phyloP scores from a whole-genome alignment of 768 basidiomycete species.

The Mycena chlorophos region DNA sequence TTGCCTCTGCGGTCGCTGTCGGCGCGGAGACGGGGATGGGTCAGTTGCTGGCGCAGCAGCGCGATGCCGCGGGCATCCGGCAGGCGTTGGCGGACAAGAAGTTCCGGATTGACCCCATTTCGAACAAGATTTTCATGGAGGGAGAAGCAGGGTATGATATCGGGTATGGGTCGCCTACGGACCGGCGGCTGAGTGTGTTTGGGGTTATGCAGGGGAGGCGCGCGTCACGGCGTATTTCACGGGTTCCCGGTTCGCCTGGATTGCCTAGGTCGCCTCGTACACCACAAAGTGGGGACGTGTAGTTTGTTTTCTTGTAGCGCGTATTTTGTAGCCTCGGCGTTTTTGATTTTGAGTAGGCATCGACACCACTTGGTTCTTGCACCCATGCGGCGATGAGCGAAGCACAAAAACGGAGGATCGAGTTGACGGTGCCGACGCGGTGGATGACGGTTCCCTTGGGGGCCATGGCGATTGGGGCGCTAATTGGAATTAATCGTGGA shows the following conservation, averaged over 20 bases:
- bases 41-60: slow-evolving; percentile 43
- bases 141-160: slow-evolving; percentile 50
- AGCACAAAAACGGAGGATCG: neutral
- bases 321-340: neutral
- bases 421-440: slow-evolving; percentile 52
- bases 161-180: slow-evolving; percentile 33
- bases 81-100: slow-evolving; percentile 43
- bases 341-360: neutral
- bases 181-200: slow-evolving; percentile 36
- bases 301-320: slow-evolving; percentile 1
- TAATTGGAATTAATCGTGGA: slow-evolving; percentile 73
- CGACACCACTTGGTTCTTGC: neutral
- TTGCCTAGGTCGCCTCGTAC: slow-evolving; percentile 15
- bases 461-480: slow-evolving; percentile 60
- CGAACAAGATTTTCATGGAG: slow-evolving; percentile 55
- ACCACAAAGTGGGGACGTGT: slow-evolving; percentile 13
- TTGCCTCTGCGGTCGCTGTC: slow-evolving; percentile 57
- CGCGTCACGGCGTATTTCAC: slow-evolving; percentile 14
- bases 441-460: slow-evolving; percentile 62
- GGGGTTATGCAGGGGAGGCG: slow-evolving; percentile 30
- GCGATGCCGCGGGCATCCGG: slow-evolving; percentile 40
- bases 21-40: slow-evolving; percentile 53
- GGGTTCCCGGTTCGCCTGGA: slow-evolving; percentile 13
- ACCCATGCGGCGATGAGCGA: neutral
- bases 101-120: slow-evolving; percentile 51